These are phyloP conservation scores for Boletus tomentosulus DNA, from an alignment of 768 basidiomycete genomes.

Conservation along the genomic window DNA sequence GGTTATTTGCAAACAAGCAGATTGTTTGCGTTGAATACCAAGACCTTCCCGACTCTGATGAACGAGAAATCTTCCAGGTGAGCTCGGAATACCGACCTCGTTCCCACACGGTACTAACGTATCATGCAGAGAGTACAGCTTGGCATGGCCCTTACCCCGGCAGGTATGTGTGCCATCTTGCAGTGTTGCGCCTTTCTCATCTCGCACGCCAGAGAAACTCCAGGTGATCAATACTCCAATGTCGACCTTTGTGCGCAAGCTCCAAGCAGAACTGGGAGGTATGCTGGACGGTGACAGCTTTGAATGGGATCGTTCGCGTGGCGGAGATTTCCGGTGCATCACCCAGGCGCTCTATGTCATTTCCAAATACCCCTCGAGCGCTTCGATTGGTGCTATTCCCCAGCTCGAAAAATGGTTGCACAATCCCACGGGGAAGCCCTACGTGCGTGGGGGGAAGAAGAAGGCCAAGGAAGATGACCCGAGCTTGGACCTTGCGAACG, in stretches of 20 bases:
- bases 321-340: constrained; percentile 56
- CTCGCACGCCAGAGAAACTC: constrained; percentile 49
- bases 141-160: constrained; percentile 72
- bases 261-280: constrained; percentile 43
- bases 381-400: constrained; percentile 28
- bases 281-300: constrained; percentile 34
- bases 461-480: constrained; percentile 9
- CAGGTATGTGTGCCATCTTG: constrained; percentile 37
- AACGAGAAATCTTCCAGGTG: constrained; percentile 73
- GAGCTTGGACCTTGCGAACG: constrained; percentile 22
- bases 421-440: constrained; percentile 12
- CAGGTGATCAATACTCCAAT: constrained; percentile 60
- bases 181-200: not conserved
- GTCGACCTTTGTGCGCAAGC: constrained; percentile 52
- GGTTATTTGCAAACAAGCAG: constrained; percentile 66
- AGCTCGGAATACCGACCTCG: constrained; percentile 2
- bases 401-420: constrained; percentile 52
- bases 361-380: constrained; percentile 36
- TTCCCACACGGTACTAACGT: not conserved
- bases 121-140: constrained; percentile 62
- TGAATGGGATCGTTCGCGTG: constrained; percentile 50
- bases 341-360: constrained; percentile 52
- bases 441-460: constrained; percentile 18
- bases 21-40: constrained; percentile 62
- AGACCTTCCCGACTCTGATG: constrained; percentile 50